Evolutionary conservation across 768 basidiomycete species (phyloP).

Genomic region (Chalciporus sphaerocephalus): DNA sequence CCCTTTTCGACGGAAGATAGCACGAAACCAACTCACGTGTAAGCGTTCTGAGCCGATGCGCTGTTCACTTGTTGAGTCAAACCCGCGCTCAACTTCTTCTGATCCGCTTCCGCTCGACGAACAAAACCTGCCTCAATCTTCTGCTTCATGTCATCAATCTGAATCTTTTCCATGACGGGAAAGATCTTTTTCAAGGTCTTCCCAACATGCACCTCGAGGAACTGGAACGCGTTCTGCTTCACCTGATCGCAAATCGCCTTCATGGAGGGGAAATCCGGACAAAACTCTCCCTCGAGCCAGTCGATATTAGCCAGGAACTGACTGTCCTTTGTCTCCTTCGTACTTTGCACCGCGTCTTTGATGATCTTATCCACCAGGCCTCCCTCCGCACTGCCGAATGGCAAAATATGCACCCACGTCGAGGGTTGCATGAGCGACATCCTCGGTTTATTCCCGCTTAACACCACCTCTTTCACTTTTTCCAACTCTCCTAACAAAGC

Average conservation of each 20-base stretch:
- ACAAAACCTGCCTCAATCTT: background rate
- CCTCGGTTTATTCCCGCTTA: too few relatives aligned
- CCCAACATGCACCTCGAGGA: background rate
- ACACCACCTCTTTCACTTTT: conserved; percentile 2
- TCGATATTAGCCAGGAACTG: conserved; percentile 14
- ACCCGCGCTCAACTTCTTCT: conserved; percentile 5
- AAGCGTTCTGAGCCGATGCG: conserved; percentile 1
- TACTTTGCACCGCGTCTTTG: too few relatives aligned
- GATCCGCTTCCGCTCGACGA: conserved; percentile 8
- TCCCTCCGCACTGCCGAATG: too few relatives aligned
- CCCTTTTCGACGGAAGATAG: background rate
- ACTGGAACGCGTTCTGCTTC: background rate
- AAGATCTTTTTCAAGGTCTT: conserved; percentile 9
- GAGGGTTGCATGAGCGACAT: too few relatives aligned
- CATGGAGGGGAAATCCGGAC: background rate
- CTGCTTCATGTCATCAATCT: background rate
- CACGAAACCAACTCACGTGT: conserved; percentile 11
- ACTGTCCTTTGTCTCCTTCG: too few relatives aligned
- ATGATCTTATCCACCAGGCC: too few relatives aligned
- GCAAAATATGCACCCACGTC: too few relatives aligned
- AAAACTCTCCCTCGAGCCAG: background rate
- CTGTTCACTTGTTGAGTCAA: conserved; percentile 21
- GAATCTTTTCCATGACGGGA: conserved; percentile 5
- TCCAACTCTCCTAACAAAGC: conserved; percentile 5
- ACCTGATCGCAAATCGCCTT: background rate